Evolutionary conservation across 2,329 filamentous ascomycete species (phyloP), one percentile per base, ranked within the genome.

Genomic region (Xylariomycetidae sp.): DNA sequence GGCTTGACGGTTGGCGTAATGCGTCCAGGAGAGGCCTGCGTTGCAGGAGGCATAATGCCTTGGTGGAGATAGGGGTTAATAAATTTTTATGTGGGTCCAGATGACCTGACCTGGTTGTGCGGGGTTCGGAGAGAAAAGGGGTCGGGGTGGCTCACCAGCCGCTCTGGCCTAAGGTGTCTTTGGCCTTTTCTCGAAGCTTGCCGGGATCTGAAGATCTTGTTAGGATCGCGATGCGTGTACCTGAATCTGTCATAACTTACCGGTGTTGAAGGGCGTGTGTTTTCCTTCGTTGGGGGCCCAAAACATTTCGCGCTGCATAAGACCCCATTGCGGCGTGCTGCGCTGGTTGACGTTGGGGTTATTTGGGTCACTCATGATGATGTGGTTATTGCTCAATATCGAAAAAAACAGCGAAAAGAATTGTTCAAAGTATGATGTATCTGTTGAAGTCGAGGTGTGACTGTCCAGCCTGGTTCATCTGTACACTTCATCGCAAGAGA

Each of bases 1-100:
- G 32, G 78, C 72, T 54, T 79, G 70, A 4, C 77, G 68, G 53
- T 82, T 82, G 15, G 71, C 72, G n/a, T 65, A 58, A 41, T 69
- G 66, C 3, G 63, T 69, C 45, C 62, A 63, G 1, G 69, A 75
- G 38, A 67, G 63, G 12, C 73, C 71, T 3, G 72, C 72, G 45
- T 77, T 78, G 38, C 64, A 74, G 10, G 72, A 74, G 17, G 72
- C 69, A 41, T 77, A 77, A 50, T 66, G 67, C 60, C 61, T 62
- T n/a, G 27, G 12, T 13, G 22, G 3, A 9, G 20, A 13, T 19
- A 11, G 4, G 5, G 5, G 17, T 27, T 16, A 8, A 10, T 20
- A 3, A 23, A 3, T n/a, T 2, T 15, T 14, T 18, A 25, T n/a
- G 5, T 18, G n/a, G 25, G 17, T 14, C 12, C 13, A 23, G 3